Evolutionary conservation across 306 rosid species (phyloP), one percentile per base, ranked within the genome.

Genomic region (Inga laurina): DNA sequence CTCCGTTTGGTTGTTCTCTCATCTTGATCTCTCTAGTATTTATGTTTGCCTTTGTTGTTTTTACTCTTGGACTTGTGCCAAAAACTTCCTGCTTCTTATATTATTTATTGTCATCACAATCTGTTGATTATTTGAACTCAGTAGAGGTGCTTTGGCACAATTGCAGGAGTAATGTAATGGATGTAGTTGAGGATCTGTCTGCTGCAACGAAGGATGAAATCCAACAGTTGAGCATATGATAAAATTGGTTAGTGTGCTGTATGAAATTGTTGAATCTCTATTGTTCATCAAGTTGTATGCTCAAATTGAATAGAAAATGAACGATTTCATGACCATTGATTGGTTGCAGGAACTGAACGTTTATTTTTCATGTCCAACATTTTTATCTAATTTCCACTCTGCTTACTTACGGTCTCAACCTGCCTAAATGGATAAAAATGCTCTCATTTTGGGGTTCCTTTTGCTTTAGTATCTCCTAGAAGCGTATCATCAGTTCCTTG

Each of bases 161-260:
- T 51, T 87, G 95, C 93, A 93, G 98, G 96, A 90, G 87, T 79
- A 91, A 87, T 84, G 85, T 92, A 73, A 79, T 61, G 85, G 94
- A 91, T 85, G 90, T 84, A 54, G 87, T 89, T 82, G 82, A 83
- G 44, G 83, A 82, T 86, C 89, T 93, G 79, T 88, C 86, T 51
- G 22, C 82, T 32, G 81, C 82, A 69, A 91, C 87, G 83, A 92
- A 89, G 89, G 76, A 89, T 27, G 97, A 95, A 90, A 87, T 95
- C 83, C 91, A 91, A 77, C 83, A 82, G 79, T 84, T 93, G 90
- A 90, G 83, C 83, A 59, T 45, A 84, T 87, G 91, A 87, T 91
- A 72, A 85, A 89, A 86, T 77, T 39, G 94, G 98, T 95, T 83
- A 83, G 92, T 77, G 65, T 78, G 72, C 43, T 82, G 54, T 72